Base-by-base conservation (phyloP, 2,329 filamentous ascomycete genomes). In the Sordariomycetes sp. region DNA sequence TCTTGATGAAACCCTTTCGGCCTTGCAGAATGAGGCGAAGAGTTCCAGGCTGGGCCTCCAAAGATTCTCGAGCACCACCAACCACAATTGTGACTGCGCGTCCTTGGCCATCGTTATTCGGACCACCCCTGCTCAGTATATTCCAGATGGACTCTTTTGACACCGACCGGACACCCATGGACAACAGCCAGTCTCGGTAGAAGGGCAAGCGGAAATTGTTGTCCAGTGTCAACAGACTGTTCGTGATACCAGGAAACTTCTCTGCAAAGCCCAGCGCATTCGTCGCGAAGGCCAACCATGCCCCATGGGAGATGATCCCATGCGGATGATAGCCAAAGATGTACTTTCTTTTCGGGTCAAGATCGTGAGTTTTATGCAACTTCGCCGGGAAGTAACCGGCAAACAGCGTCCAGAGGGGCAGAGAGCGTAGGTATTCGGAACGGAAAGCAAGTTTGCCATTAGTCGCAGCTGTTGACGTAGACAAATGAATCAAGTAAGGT, bases 241-340 rank as follows among this genome's bases (percentile, higher is more conserved):
- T 96, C 30, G 84, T 94, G 56, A 98, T 94, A 39, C 87, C 90
- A 0, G 92, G 92, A 49, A 95, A 98, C 40, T 94, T 75, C 36
- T 84, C 76, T 1, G 75, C 71, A 56, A 95, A 96, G 0, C 86
- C 86, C 1, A 95, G 70, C 0, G 86, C 86, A 47, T 95, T 88
- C 1, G 90, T 96, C 4, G 72, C 84, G 51, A 96, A 96, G 5
- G 88, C 84, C 5, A 79, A 85, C 63, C 90, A 95, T 1, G 88
- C 90, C n/a, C 90, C 92, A 48, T 95, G 86, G 5, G 84, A 92
- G 50, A 98, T 95, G 57, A 98, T 96, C 17, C 92, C 90, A 53
- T 98, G 92, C 0, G 92, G 92, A 49, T 96, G 92, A 57, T 96
- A 96, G 29, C 90, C 90, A 48, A 98, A 87, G 42, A 98, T 87